Base-by-base conservation (phyloP, 192 early-diverging fungal species). In the Podila verticillata region DNA sequence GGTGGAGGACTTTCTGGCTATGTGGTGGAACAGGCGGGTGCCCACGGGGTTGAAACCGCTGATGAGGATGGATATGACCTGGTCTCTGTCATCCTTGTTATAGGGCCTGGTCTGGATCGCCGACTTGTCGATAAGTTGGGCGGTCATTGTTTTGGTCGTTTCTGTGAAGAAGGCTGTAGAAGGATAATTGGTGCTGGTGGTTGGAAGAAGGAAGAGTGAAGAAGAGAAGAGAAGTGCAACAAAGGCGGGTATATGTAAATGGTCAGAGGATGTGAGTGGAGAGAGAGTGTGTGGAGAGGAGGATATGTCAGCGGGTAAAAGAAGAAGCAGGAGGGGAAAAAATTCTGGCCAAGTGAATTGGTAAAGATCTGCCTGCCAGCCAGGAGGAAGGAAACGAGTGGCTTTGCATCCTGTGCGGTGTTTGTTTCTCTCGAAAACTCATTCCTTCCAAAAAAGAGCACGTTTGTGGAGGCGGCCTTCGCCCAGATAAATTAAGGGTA, bases 41-140 rank as follows among this genome's bases (percentile, higher is more conserved):
- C 48, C 48, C 17, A 67, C 51, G 8, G 39, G 57, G 0, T 29
- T 26, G 56, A 72, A 68, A 3, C 77, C 77, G 3, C 15, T 10
- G 28, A 65, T 7, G 4, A 80, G 60, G 56, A 68, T 68, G 39
- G 51, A n/a, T 19, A 56, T 12, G 61, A 80, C 77, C 56, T 80
- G 77, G 12, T 72, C 77, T 8, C 66, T 2, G 39, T 80, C 77
- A 7, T 68, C 65, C 22, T 36, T 28, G 54, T 6, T 39, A 19
- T 72, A 80, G 9, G 77, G 70, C 49, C 77, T 29, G 70, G 72
- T 65, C 60, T 36, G 61, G 32, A 80, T 72, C 9, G 54, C 77
- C 2, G 51, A 49, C 26, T 60, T 63, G 66, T 72, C 66, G 28
- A 80, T 57, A 3, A 26, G n/a, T 26, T 13, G 26, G n/a, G 47